Evolutionary conservation across 228 moss, liverwort and hornwort genomes (phyloP).

Genomic region (Sphagnum fallax): DNA sequence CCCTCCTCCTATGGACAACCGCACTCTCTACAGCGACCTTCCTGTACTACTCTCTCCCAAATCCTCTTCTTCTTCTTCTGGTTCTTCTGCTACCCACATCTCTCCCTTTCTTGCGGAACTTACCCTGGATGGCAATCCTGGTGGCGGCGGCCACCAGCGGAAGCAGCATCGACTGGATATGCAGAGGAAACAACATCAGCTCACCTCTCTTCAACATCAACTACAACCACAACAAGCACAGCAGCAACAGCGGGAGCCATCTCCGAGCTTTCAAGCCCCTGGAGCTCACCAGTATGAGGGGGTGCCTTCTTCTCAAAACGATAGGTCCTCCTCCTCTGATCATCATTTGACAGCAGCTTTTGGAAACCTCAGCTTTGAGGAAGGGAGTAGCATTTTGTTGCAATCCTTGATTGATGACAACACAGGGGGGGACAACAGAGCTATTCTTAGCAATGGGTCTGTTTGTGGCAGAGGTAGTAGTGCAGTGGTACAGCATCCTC

Average conservation of each 20-base stretch:
- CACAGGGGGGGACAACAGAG: slow-evolving; percentile 12
- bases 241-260: slow-evolving; percentile 41
- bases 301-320: slow-evolving; percentile 31
- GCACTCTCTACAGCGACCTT: slow-evolving; percentile 32
- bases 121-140: slow-evolving; percentile 28
- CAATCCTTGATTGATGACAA: slow-evolving; percentile 22
- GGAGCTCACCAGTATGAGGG: slow-evolving; percentile 19
- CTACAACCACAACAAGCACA: background rate
- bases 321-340: background rate
- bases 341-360: slow-evolving; percentile 21
- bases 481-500: background rate
- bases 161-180: slow-evolving; percentile 43
- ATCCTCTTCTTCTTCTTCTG: slow-evolving; percentile 25
- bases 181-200: slow-evolving; percentile 37
- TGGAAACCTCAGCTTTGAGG: slow-evolving; percentile 30
- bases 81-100: slow-evolving; percentile 23
- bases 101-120: slow-evolving; percentile 38
- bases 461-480: slow-evolving; percentile 19
- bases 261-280: slow-evolving; percentile 18
- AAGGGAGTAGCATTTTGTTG: slow-evolving; percentile 2
- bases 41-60: slow-evolving; percentile 24
- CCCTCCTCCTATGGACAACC: slow-evolving; percentile 50
- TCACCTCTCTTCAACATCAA: slow-evolving; percentile 10
- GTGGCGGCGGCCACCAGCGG: slow-evolving; percentile 39
- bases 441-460: slow-evolving; percentile 18